Base-by-base conservation (phyloP, 306 rosid genomes). In the Inga leiocalycina region DNA sequence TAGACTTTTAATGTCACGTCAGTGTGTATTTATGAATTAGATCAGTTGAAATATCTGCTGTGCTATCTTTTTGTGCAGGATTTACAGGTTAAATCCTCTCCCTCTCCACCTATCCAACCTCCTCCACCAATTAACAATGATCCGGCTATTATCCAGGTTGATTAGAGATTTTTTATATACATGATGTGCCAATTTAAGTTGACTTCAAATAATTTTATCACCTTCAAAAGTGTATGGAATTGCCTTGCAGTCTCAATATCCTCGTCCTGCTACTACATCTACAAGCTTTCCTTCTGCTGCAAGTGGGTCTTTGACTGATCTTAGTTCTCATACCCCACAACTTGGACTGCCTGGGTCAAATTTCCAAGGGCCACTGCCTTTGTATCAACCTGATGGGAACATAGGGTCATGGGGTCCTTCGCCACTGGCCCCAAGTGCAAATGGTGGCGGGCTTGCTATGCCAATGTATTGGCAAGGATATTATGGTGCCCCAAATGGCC, bases 391-490 rank as follows among this genome's bases (percentile, higher is more conserved):
- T 77, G 97, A 91, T 82, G 97, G 92, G 75, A 92, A 79, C 86
- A 74, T 91, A 64, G 98, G 93, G 16, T 85, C 97, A 43, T 95
- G 98, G 98, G 98, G 94, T 69, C 82, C 90, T 85, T 80, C 97
- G 48, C 91, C 94, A 35, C 83, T 93, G 71, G 90, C 92, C 65
- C 93, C 97, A 82, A 90, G 65, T 84, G 88, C 93, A 84, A 93
- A 88, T 88, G 93, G 91, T 77, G 89, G 91, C 17, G 95, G 93
- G 65, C 92, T 95, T 82, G 89, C 95, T 19, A 78, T 93, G 93
- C 97, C 98, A 57, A 88, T 95, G 98, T 93, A 92, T 84, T 95
- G 97, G 98, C 98, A 91, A 89, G 98, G 98, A 87, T 95, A 91
- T 75, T 95, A 95, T 88, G 97, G 95, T 81, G 90, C 97, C 37